phyloP scores from a whole-genome alignment of 2,329 filamentous ascomycete species.

The Gliomastix tumulicola region DNA sequence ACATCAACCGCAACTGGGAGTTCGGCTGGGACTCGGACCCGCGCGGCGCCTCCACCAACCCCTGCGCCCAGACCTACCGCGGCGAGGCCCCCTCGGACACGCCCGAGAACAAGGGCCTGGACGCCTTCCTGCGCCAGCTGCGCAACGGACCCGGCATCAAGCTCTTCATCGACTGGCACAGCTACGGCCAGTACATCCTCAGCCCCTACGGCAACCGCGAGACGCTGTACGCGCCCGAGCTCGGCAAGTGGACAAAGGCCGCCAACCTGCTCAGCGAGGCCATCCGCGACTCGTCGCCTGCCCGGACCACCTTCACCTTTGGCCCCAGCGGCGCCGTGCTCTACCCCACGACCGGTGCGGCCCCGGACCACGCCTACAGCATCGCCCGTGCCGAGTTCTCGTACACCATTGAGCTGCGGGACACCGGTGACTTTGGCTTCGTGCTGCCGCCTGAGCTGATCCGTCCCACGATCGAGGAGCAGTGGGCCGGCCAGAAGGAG shows the following conservation, averaged over 20 bases:
- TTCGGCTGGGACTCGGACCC: constrained; percentile 36
- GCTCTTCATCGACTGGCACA: constrained; percentile 41
- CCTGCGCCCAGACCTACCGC: constrained; percentile 38
- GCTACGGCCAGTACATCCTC: constrained; percentile 36
- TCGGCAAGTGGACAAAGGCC: constrained; percentile 27
- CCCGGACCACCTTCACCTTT: constrained; percentile 21
- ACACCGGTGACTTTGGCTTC: constrained; percentile 25
- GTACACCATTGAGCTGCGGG: constrained; percentile 29
- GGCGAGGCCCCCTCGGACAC: constrained; percentile 30
- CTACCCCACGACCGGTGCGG: constrained; percentile 24
- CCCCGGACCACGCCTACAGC: constrained; percentile 18
- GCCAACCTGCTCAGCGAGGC: constrained; percentile 16
- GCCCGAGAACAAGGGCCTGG: constrained; percentile 38
- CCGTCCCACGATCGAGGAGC: constrained; percentile 23
- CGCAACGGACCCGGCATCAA: constrained; percentile 27
- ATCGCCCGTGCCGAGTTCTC: constrained; percentile 22
- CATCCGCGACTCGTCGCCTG: constrained; percentile 22
- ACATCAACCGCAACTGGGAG: constrained; percentile 49
- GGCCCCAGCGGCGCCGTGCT: constrained; percentile 28
- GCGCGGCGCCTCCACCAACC: constrained; percentile 37
- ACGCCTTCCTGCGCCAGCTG: constrained; percentile 18
- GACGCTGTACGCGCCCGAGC: constrained; percentile 26
- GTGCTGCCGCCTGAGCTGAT: constrained; percentile 28
- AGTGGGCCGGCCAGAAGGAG: constrained; percentile 26
- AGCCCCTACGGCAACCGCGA: constrained; percentile 38